phyloP scores from a whole-genome alignment of 495 filamentous ascomycete species.

The Penicillium verhagenii region DNA sequence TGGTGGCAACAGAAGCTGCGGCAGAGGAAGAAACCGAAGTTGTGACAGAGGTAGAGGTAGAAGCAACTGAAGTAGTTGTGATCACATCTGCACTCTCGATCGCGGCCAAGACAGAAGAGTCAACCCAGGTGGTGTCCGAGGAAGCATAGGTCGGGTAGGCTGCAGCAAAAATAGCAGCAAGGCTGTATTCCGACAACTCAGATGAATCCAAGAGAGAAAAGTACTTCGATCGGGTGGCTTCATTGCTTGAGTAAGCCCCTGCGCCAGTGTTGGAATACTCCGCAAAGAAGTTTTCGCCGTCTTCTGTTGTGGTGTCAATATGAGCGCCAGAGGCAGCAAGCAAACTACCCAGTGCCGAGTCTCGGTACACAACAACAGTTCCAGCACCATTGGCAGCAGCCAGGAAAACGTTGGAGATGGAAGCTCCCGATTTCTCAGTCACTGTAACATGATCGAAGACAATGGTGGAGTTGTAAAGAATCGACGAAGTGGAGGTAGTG shows the following conservation, averaged over 20 bases:
- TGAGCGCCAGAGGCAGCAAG: slow-evolving; percentile 9
- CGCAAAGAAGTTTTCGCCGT: background rate
- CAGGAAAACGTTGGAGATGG: slow-evolving; percentile 6
- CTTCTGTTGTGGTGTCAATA: slow-evolving; percentile 1
- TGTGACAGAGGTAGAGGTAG: background rate
- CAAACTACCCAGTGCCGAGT: slow-evolving; percentile 9
- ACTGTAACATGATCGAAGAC: slow-evolving; percentile 10
- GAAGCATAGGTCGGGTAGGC: slow-evolving; percentile 12
- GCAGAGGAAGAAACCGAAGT: background rate
- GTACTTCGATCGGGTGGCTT: background rate
- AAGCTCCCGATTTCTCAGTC: slow-evolving; percentile 9
- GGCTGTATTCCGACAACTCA: slow-evolving; percentile 4
- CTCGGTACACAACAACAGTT: slow-evolving; percentile 8
- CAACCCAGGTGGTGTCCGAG: slow-evolving; percentile 9
- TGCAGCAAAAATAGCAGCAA: slow-evolving; percentile 8
- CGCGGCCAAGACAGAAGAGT: slow-evolving; percentile 6
- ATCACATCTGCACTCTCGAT: slow-evolving; percentile 8
- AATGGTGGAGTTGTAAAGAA: slow-evolving; percentile 10
- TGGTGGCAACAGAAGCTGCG: background rate
- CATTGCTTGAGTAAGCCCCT: slow-evolving; percentile 5
- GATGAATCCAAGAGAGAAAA: slow-evolving; percentile 4
- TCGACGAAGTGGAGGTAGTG: slow-evolving; percentile 1
- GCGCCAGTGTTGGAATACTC: slow-evolving; percentile 4
- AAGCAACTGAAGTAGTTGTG: background rate
- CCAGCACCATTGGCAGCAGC: slow-evolving; percentile 10